Evolutionary conservation across 768 basidiomycete species (phyloP), one percentile per base, ranked within the genome.

Genomic region (Cystofilobasidium macerans): DNA sequence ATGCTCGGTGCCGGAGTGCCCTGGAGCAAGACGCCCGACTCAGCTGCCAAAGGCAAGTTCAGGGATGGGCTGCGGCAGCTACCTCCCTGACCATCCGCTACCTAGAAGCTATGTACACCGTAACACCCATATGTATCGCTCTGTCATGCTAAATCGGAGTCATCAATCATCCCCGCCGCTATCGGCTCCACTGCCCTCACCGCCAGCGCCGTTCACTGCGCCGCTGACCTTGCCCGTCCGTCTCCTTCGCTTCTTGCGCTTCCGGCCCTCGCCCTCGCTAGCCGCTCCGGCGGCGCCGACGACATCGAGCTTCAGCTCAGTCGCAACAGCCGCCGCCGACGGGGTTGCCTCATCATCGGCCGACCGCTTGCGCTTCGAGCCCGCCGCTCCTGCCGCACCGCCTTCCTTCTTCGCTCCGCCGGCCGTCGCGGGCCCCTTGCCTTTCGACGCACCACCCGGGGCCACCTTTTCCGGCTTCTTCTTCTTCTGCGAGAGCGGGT

Each of bases 401-500:
- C 48, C 61, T n/a, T 28, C 32, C 26, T 47, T 51, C 47, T 66
- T 69, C 24, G 59, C 63, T 51, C 64, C 61, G 1, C 47, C 69
- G 42, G 35, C 62, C 38, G 57, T 54, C 32, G 54, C 20, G 12
- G 38, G 12, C 11, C 11, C 26, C 35, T 61, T 62, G 36, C 35
- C 51, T 51, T 61, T 58, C 24, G 56, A 54, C 28, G 64, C 33
- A 3, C 36, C 36, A 38, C 8, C 36, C 36, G 7, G 7, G 36
- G 36, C 36, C 36, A 20, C 57, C 28, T 67, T 65, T 1, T 53
- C 59, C 57, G 69, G 71, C 71, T 83, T 83, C 76, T 89, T 93
- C 80, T 91, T 95, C 81, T 90, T 92, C 53, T 93, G 78, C 67
- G 89, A 92, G 3, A 97, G 81, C 11, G 94, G 90, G 77, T 97